Evolutionary conservation across 2,329 filamentous ascomycete genomes (phyloP).

Genomic region (Diaporthe citri): DNA sequence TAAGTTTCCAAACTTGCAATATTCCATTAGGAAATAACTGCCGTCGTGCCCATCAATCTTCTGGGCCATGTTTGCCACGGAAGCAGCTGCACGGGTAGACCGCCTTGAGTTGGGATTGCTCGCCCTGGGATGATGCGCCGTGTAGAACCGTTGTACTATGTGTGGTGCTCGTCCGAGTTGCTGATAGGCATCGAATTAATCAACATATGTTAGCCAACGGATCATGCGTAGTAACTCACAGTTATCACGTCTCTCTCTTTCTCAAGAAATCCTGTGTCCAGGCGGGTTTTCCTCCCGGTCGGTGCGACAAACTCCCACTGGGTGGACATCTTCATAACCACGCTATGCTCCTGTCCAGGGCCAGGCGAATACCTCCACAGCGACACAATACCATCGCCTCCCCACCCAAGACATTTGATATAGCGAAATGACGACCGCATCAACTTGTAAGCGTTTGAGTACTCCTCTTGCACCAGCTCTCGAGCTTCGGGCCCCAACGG

Average conservation of each 20-base stretch:
- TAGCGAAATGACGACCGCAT: not conserved
- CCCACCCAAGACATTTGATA: not conserved
- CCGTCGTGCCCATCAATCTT: not conserved
- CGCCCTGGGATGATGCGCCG: not conserved
- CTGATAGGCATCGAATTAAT: not conserved
- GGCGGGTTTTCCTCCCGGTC: not conserved
- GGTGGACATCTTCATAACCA: conserved; percentile 22
- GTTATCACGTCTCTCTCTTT: not conserved
- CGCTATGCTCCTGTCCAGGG: not conserved
- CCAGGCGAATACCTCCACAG: conserved; percentile 2
- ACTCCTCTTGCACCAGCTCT: not conserved
- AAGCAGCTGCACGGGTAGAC: not conserved
- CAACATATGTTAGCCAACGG: not conserved
- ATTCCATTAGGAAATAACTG: conserved; percentile 17
- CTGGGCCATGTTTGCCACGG: not conserved
- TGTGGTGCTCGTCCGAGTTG: conserved; percentile 25
- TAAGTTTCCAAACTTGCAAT: conserved; percentile 26
- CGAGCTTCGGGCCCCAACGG: not conserved
- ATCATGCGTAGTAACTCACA: not conserved
- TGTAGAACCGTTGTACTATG: conserved; percentile 23
- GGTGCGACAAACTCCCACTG: not conserved
- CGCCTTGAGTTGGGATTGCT: not conserved
- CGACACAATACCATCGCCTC: not conserved
- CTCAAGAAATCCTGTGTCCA: not conserved
- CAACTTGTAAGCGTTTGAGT: not conserved